Base-by-base conservation (phyloP, 805 yeast species). In the Metschnikowia bowlesiae region DNA sequence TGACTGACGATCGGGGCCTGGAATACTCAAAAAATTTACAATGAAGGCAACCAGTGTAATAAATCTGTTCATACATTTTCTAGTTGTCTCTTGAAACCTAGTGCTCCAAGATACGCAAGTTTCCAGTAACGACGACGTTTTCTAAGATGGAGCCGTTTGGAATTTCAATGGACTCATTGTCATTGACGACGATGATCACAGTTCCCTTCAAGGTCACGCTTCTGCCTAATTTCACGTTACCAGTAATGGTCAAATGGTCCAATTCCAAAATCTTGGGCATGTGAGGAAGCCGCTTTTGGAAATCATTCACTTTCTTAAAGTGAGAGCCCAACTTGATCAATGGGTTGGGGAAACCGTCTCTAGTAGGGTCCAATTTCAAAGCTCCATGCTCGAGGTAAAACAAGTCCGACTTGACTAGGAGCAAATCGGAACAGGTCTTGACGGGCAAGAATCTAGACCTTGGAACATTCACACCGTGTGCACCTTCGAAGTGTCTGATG, bases 391-490 rank as follows among this genome's bases (percentile, higher is more conserved):
- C 88, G 68, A 94, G 78, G 65, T 78, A 81, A 78, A 92, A 94
- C 65, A 94, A 79, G 69, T 94, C 98, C 8, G 97, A 90, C 74
- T 94, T 94, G 57, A 94, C 99, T 64, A 94, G 80, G 62, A 94
- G 75, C 71, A 94, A 75, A 70, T 94, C 99, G 6, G 97, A 90
- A 70, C 94, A 89, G 16, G 99, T 94, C 79, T 94, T 94, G 62
- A 94, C 99, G 13, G 99, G 99, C 74, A 94, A 80, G 81, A 94
- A 94, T 68, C 99, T 85, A 39, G 96, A 82, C 77, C 99, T 89
- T 72, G 99, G 98, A 36, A 94, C 99, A 63, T 90, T 96, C 61
- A 94, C 95, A 74, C 99, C 99, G 64, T 89, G 96, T 31, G 97
- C 97, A 62, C 89, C 87, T 58, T 85, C 78, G 74, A 94, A 94